A percentile compares a stretch with the other conserved stretches of the same genome.
Conservation (phyloP, 805 yeast species). For the Metschnikowia cubensis region DNA sequence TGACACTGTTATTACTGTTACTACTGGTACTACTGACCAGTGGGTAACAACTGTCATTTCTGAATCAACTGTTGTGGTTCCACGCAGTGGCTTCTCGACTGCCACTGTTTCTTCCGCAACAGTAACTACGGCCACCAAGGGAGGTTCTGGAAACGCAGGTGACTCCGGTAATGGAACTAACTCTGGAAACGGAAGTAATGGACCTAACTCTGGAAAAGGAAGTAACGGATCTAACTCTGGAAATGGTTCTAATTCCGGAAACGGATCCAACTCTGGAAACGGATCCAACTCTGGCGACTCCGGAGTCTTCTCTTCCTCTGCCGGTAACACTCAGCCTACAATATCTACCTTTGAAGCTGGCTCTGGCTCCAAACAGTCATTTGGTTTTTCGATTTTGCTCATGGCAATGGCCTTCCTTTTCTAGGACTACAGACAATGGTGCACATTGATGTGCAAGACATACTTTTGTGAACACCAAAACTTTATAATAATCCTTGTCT, state of each 20-base stretch:
- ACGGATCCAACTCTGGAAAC: neutral
- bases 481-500: no score
- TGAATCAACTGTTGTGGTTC: neutral
- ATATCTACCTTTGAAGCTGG: neutral
- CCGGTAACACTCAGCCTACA: neutral
- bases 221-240: neutral
- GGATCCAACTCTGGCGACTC: neutral
- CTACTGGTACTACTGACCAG: neutral
- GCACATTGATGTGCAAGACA: no score
- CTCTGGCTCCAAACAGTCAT: neutral
- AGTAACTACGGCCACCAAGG: neutral
- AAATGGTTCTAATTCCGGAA: no score
- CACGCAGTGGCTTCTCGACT: neutral
- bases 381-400: neutral
- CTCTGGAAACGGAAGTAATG: neutral
- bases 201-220: neutral
- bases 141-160: neutral
- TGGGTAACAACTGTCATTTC: neutral
- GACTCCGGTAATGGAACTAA: neutral
- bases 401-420: neutral
- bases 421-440: neutral
- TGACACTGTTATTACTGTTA: neutral
- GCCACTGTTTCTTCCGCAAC: neutral
- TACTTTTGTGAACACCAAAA: no score
- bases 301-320: neutral